A percentile compares a stretch with the other conserved stretches of the same genome.
Evolutionary conservation across 176 grass and related monocot genomes (phyloP).

Genomic region (Ananas comosus): DNA sequence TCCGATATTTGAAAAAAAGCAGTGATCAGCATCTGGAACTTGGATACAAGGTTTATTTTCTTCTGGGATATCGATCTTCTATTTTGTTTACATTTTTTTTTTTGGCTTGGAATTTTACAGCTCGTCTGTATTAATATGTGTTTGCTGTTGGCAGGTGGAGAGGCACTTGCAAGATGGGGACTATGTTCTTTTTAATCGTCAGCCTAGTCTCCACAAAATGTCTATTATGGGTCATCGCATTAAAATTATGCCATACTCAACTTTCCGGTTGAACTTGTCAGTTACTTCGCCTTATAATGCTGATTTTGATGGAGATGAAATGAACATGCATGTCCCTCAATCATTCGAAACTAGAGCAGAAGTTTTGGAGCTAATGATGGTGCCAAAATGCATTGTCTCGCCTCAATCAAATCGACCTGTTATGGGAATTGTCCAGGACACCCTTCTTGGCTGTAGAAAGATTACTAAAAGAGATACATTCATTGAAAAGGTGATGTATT

Average conservation of each 20-base stretch:
- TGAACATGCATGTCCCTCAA: constrained; percentile 99
- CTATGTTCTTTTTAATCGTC: constrained; percentile 93
- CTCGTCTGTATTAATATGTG: background rate
- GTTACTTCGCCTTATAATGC: constrained; percentile 99
- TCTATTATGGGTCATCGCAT: constrained; percentile 98
- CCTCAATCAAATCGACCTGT: constrained; percentile 91
- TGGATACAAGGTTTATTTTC: constrained; percentile 60
- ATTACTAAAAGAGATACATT: constrained; percentile 94
- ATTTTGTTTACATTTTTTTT: constrained; percentile 16
- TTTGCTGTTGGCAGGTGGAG: constrained; percentile 52
- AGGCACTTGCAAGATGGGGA: constrained; percentile 87
- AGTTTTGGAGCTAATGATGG: constrained; percentile 98
- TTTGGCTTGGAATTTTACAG: background rate
- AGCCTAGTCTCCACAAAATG: constrained; percentile 99
- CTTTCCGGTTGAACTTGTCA: constrained; percentile 83
- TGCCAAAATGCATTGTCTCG: constrained; percentile 97
- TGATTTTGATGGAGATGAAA: constrained; percentile 98
- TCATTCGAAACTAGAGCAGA: constrained; percentile 97
- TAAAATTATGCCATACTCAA: constrained; percentile 99
- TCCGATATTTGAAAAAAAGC: constrained; percentile 94
- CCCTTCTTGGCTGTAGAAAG: constrained; percentile 80
- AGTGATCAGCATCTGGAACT: constrained; percentile 96
- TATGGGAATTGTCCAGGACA: constrained; percentile 98
- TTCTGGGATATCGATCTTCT: background rate
- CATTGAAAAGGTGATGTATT: constrained; percentile 75